phyloP scores from a whole-genome alignment of 2,329 filamentous ascomycete species.

The Venturia effusa region DNA sequence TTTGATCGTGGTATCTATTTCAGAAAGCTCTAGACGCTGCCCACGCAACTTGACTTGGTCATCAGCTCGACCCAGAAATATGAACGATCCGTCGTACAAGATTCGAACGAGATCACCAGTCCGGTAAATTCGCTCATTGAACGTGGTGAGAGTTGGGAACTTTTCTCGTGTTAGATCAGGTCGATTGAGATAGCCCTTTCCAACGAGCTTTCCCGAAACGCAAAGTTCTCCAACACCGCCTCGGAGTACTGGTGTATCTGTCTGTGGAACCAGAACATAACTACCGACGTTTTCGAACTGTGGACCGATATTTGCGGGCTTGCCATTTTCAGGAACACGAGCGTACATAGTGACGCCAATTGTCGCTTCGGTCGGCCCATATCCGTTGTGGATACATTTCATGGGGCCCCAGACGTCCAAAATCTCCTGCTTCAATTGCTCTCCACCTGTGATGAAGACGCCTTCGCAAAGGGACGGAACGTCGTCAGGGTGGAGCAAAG shows the following conservation, averaged over 20 bases:
- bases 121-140: constrained; percentile 52
- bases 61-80: constrained; percentile 79
- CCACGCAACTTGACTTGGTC: constrained; percentile 88
- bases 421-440: constrained; percentile 80
- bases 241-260: constrained; percentile 59
- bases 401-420: constrained; percentile 73
- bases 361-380: constrained; percentile 85
- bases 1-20: constrained; percentile 79
- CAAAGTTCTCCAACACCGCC: constrained; percentile 83
- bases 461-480: constrained; percentile 70
- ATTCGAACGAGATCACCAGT: constrained; percentile 83
- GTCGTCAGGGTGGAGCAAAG: constrained; percentile 62
- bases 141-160: constrained; percentile 54
- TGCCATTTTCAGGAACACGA: constrained; percentile 65
- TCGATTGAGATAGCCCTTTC: constrained; percentile 78
- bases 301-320: constrained; percentile 76
- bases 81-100: constrained; percentile 68
- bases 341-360: constrained; percentile 87
- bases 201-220: constrained; percentile 75
- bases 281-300: constrained; percentile 83
- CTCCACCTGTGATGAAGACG: constrained; percentile 88
- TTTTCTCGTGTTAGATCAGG: constrained; percentile 64
- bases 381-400: constrained; percentile 77
- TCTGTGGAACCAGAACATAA: constrained; percentile 62
- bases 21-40: constrained; percentile 77